Percentiles rank a stretch among this genome's conserved stretches.
Conservation (phyloP, 2,329 filamentous ascomycete genomes). For the Pseudogymnoascus sp. region DNA sequence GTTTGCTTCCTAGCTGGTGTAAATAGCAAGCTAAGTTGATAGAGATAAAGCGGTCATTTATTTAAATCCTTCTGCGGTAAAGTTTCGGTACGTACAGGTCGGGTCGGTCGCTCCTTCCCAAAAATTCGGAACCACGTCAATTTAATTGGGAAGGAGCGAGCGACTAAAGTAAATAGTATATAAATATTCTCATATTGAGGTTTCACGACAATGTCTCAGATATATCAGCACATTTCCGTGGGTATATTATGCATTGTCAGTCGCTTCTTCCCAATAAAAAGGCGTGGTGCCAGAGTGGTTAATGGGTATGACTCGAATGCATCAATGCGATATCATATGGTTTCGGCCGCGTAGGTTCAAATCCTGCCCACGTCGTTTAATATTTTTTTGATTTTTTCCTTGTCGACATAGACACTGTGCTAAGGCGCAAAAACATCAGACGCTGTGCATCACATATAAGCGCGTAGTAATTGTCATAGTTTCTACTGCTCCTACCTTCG, state of each 20-base stretch:
- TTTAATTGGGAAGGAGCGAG: not conserved
- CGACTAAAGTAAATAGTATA: not conserved
- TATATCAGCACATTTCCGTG: not conserved
- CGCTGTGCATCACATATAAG: not conserved
- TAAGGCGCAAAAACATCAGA: not conserved
- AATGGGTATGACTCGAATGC: constrained; percentile 30
- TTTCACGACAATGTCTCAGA: not conserved
- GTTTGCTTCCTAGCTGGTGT: not conserved
- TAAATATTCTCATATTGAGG: not conserved
- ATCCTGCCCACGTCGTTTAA: constrained; percentile 8
- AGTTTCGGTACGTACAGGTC: not conserved
- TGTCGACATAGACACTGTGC: not conserved
- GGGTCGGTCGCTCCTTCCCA: not conserved
- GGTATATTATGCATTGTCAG: not conserved
- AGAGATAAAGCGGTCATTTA: not conserved
- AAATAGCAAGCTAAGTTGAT: not conserved
- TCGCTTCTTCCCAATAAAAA: not conserved
- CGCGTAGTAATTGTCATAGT: not conserved
- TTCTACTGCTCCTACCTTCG: not conserved
- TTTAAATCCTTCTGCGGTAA: not conserved
- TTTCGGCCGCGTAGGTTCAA: constrained; percentile 9
- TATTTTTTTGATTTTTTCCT: not conserved
- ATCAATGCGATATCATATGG: constrained; percentile 10
- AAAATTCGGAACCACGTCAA: not conserved
- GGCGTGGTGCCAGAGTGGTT: constrained; percentile 29